Evolutionary conservation across 1,284 basidiomycete genomes (phyloP), one percentile per base, ranked within the genome.

Genomic region (Sanghuangporus weigelae): DNA sequence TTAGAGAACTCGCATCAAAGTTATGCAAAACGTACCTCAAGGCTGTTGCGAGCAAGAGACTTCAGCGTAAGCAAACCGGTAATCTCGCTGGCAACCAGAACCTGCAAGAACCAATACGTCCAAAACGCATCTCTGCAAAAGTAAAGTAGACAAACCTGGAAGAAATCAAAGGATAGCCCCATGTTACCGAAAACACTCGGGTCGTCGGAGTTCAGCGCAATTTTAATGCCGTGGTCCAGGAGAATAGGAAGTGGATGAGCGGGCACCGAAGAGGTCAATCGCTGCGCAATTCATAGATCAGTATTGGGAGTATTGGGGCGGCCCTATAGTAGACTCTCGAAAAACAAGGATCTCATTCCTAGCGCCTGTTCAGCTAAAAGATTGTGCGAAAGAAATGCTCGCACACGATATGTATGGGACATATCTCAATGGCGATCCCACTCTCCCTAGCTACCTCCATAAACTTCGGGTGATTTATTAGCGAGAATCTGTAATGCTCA

Each of bases 131-230:
- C 19, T 35, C 66, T 68, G 58, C 38, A 50, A 62, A n/a, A 31
- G 57, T 31, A 7, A n/a, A 38, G 31, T 0, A 14, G 16, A 36
- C 44, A 16, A 51, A 82, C 86, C 77, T 90, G 87, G 74, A 81
- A 90, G 71, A 83, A 90, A 71, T 90, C 88, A 69, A 81, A 90
- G 0, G 87, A 85, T 10, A 90, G 76, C 0, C 88, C 88, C 82
- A 87, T 86, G 68, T 89, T 89, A 23, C 88, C 87, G 70, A 92
- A 92, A n/a, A 85, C 79, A 1, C 84, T 78, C 2, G 90, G 88
- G 68, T 92, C 90, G 69, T 92, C 90, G 4, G 86, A 89, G 69
- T 79, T 84, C 2, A 92, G 77, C 0, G 84, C 84, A 7, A 92
- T 83, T 10, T 84, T 83, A 2, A 91, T 79, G 2, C 89, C 87